Base-by-base conservation (phyloP, 2,329 filamentous ascomycete genomes). In the Penicillium psychrosexuale region DNA sequence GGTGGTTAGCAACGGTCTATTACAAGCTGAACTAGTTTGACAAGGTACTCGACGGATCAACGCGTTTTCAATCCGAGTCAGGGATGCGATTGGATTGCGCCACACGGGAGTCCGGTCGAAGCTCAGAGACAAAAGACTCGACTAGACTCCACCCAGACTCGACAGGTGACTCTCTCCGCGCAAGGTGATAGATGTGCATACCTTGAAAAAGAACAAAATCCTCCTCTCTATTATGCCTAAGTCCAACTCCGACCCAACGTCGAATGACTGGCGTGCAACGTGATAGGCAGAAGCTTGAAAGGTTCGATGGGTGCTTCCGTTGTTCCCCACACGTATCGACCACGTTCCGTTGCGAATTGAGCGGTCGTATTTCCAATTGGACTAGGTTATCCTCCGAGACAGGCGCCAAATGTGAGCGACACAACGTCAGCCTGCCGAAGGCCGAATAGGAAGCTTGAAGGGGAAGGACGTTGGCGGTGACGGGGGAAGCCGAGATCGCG, bases 351-450 rank as follows among this genome's bases (percentile, higher is more conserved):
- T 60, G 51, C 31, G 31, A 61, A 61, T 62, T 53, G 33, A 27
- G 49, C 51, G 51, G 60, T 51, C 40, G 42, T 27, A n/a, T 64
- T 62, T 61, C 34, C 62, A 65, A 65, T 64, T 58, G 53, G 57
- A 43, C 63, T 54, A 56, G 45, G 30, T 58, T 61, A 61, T 56
- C 50, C 50, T 56, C 54, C 50, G 54, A 56, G 54, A 56, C 54
- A 56, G 28, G 54, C 36, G 51, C 37, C 47, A 33, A 55, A 22
- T 31, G 30, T 37, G 51, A 45, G 39, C 24, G 39, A 51, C 31
- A 45, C 31, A 45, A 34, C 3, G 31, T 47, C 31, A 37, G 43
- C 43, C 30, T 45, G 11, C 38, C 30, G 30, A 44, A 45, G 30
- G 30, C 22, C 30, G 37, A 51, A 51, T 34, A 15, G 28, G 28